Conservation (phyloP, 1,284 basidiomycete genomes). For the Leccinum fallax region DNA sequence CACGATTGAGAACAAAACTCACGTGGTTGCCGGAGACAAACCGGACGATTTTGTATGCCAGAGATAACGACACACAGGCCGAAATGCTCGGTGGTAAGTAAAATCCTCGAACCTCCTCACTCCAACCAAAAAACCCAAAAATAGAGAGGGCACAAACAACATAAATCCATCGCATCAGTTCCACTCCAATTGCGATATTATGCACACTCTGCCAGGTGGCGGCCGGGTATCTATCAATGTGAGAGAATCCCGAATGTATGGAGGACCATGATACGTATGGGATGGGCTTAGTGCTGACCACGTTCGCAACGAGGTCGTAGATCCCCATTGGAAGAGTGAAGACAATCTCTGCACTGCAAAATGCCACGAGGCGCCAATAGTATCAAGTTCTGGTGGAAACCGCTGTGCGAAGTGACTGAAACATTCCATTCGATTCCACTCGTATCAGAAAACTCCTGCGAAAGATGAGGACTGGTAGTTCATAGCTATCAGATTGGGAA, state of each 20-base stretch:
- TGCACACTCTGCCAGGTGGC: conserved; percentile 19
- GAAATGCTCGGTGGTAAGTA: conserved; percentile 28
- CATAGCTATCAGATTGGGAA: conserved; percentile 1
- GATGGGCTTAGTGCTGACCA: neutral
- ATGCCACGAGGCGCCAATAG: conserved; percentile 65
- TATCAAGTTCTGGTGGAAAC: conserved; percentile 38
- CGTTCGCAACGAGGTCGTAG: conserved; percentile 44
- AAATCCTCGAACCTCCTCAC: too few relatives aligned
- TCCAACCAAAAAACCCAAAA: conserved; percentile 47
- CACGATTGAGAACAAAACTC: neutral
- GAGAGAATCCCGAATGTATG: conserved; percentile 40
- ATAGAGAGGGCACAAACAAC: conserved; percentile 39
- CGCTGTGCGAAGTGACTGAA: conserved; percentile 21
- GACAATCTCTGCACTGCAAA: conserved; percentile 50
- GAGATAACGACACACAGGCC: conserved; percentile 11
- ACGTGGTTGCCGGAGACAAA: neutral
- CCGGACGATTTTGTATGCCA: neutral
- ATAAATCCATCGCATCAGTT: conserved; percentile 35
- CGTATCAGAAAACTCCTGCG: conserved; percentile 13
- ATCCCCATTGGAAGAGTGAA: conserved; percentile 50
- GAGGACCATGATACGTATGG: conserved; percentile 42
- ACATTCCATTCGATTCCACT: conserved; percentile 1
- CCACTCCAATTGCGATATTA: conserved; percentile 2
- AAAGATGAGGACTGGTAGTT: conserved; percentile 14
- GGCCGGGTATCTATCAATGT: conserved; percentile 29